Evolutionary conservation across 179 eudicot species (phyloP), one percentile per base, ranked within the genome.

Genomic region (Camellia oleifera): DNA sequence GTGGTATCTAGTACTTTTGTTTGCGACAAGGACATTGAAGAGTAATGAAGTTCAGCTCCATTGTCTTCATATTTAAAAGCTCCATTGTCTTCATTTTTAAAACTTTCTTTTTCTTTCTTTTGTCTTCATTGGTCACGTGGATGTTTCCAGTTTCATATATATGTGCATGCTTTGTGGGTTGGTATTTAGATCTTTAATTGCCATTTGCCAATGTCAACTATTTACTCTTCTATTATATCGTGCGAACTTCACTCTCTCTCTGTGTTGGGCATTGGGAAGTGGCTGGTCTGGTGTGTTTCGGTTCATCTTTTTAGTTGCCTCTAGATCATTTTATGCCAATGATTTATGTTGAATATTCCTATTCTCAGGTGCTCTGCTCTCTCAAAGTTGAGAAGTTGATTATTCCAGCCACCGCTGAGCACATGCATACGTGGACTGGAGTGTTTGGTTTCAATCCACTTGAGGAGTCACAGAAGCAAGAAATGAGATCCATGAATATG

Each of bases 361-460:
- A 6, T 73, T 79, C 65, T 71, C 91, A 96, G 99, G 91, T 86
- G 26, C 89, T 96, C 62, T 77, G 85, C 78, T 88, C 87, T 78
- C 88, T 96, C 57, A 88, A 90, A 83, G 89, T 96, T 77, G 90
- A 90, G 84, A 91, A 88, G 70, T 81, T 96, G 88, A 84, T 92
- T 76, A 92, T 96, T 82, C 99, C 99, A 77, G 98, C 99, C 66
- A 88, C 92, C 50, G 88, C 97, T n/a, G 98, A 94, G 87, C 90
- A 92, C 90, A 89, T 88, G 96, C 89, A 88, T 78, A 96, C 97
- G 53, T 96, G 99, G 99, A 92, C 94, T 76, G 77, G 64, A 53
- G 90, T 86, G 75, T 96, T 96, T 79, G 93, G 92, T 61, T 96
- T 94, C 87, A 77, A 82, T 78, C 82, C 84, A 70, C 88, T 96